A percentile compares a stretch with the other conserved stretches of the same genome.
These are phyloP conservation scores for Dothidotthia symphoricarpi DNA, from an alignment of 2,329 filamentous ascomycete species.

Conservation along the genomic window DNA sequence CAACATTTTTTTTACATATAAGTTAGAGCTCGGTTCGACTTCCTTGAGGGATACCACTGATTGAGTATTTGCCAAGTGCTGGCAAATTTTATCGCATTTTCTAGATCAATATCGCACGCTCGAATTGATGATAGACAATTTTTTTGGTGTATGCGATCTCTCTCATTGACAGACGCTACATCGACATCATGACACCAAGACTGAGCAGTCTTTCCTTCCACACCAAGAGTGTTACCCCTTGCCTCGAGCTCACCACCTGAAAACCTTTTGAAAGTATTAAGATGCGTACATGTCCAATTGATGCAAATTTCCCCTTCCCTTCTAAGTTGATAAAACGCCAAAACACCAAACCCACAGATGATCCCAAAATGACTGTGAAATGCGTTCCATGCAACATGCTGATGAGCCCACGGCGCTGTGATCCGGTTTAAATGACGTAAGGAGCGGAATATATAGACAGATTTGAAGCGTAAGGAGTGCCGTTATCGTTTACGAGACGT, in stretches of 20 bases:
- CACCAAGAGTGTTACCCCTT: conserved; percentile 9
- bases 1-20: too few relatives aligned
- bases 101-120: too few relatives aligned
- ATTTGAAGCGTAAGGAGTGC: conserved; percentile 22
- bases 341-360: conserved; percentile 15
- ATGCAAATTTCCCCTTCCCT: conserved; percentile 1
- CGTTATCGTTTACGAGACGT: conserved; percentile 17
- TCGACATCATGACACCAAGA: neutral
- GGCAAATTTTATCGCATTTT: conserved; percentile 8
- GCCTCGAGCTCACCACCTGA: neutral
- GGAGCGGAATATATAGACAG: conserved; percentile 23
- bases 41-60: too few relatives aligned
- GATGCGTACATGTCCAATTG: conserved; percentile 6
- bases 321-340: conserved; percentile 3
- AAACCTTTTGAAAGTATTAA: conserved; percentile 10
- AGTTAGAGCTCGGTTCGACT: too few relatives aligned
- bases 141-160: too few relatives aligned
- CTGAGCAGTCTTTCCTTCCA: conserved; percentile 5
- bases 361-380: conserved; percentile 12
- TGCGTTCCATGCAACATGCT: conserved; percentile 12
- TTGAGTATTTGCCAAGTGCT: conserved; percentile 22
- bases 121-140: too few relatives aligned
- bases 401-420: conserved; percentile 13
- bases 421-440: conserved; percentile 12
- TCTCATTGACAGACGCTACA: neutral